These are phyloP conservation scores for Cudoniella acicularis DNA, from an alignment of 495 filamentous ascomycete species.

Conservation along the genomic window DNA sequence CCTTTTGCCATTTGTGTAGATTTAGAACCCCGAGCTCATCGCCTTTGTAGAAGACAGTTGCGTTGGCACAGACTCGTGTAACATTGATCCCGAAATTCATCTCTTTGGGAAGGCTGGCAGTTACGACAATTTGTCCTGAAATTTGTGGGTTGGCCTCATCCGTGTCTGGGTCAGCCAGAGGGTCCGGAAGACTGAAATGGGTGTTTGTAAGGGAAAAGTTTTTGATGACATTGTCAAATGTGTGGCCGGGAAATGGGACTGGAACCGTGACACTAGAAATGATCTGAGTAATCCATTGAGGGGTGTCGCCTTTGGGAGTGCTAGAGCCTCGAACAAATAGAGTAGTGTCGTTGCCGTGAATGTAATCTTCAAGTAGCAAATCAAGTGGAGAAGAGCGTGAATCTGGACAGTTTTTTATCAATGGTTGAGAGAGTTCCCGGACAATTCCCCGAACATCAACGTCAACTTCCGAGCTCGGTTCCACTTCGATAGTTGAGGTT, in stretches of 20 bases:
- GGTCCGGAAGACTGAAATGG: constrained; percentile 76
- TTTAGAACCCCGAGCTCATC: constrained; percentile 74
- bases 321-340: constrained; percentile 77
- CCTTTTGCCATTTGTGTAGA: constrained; percentile 75
- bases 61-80: constrained; percentile 64
- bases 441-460: constrained; percentile 68
- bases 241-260: constrained; percentile 74
- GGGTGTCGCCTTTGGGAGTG: constrained; percentile 59
- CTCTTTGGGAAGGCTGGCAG: constrained; percentile 73
- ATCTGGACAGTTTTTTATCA: constrained; percentile 69
- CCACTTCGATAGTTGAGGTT: constrained; percentile 60
- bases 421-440: constrained; percentile 60
- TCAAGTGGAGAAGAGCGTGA: constrained; percentile 79
- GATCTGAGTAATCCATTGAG: constrained; percentile 76
- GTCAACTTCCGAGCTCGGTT: constrained; percentile 59
- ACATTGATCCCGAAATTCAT: constrained; percentile 82
- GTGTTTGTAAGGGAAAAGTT: constrained; percentile 83
- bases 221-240: constrained; percentile 74
- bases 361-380: constrained; percentile 72
- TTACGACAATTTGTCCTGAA: constrained; percentile 74
- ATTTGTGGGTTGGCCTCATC: constrained; percentile 71
- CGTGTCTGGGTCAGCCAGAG: constrained; percentile 68
- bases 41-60: constrained; percentile 73
- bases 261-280: constrained; percentile 80
- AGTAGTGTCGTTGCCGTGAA: constrained; percentile 70